phyloP scores from a whole-genome alignment of 805 yeast genomes.

The Starmerella ratchasimensis region DNA sequence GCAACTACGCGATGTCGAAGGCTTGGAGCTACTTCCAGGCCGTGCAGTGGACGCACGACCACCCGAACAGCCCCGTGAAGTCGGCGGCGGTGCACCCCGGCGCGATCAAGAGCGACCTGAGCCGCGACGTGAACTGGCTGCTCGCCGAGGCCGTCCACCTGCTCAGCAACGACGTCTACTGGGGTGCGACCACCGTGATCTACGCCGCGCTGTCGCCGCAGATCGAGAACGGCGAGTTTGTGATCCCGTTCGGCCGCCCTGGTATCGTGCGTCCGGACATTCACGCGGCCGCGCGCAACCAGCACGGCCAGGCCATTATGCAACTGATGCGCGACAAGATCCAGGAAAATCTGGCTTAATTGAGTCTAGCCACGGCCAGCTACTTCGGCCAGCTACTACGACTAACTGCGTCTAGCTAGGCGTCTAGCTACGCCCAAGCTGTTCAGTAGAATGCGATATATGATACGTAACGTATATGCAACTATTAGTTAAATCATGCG shows the following conservation, averaged over 20 bases:
- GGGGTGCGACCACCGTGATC: conserved; percentile 35
- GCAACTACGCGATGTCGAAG: conserved; percentile 33
- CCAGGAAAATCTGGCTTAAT: no score
- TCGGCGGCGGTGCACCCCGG: conserved; percentile 34
- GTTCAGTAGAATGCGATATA: neutral
- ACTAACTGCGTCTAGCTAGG: neutral
- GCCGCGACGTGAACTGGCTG: conserved; percentile 19
- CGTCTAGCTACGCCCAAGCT: no score
- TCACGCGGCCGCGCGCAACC: conserved; percentile 24
- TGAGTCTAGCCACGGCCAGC: neutral
- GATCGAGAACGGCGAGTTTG: conserved; percentile 27
- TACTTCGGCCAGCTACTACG: neutral
- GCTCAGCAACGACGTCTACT: conserved; percentile 19
- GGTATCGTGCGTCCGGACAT: conserved; percentile 31
- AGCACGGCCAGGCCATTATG: conserved; percentile 26
- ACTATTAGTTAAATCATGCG: conserved; percentile 23
- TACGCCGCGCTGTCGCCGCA: conserved; percentile 33
- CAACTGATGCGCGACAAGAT: no score
- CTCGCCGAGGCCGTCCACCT: neutral
- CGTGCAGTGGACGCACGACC: conserved; percentile 26
- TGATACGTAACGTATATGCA: neutral
- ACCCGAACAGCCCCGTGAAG: conserved; percentile 26
- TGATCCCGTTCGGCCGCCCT: conserved; percentile 33
- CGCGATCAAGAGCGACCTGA: conserved; percentile 27
- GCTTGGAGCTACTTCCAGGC: conserved; percentile 31